These are phyloP conservation scores for Nicotiana obtusifolia DNA, from an alignment of 257 asterid species.

Conservation along the genomic window DNA sequence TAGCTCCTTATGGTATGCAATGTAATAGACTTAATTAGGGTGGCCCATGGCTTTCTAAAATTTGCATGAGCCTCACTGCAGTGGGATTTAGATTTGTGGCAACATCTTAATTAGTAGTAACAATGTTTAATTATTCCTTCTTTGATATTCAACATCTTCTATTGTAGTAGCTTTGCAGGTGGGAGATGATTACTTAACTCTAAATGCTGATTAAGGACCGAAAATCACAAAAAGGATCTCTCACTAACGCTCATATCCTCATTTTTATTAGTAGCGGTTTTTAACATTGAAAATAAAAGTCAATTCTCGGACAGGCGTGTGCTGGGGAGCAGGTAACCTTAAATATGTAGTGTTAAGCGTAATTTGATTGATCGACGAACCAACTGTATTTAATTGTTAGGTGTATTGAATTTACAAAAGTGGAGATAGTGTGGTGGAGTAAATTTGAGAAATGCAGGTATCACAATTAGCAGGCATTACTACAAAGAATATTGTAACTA, in stretches of 20 bases:
- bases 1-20: constrained; percentile 33
- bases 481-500: neutral
- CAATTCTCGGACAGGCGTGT: neutral
- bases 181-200: neutral
- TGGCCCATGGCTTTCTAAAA: constrained; percentile 43
- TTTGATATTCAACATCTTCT: neutral
- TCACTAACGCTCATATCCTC: neutral
- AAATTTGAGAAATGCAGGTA: neutral
- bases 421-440: neutral
- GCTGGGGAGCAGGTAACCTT: neutral
- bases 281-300: neutral
- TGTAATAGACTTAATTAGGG: constrained; percentile 35
- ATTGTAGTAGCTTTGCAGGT: neutral
- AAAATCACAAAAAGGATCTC: neutral
- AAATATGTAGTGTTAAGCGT: neutral
- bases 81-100: constrained; percentile 22
- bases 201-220: neutral
- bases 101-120: neutral
- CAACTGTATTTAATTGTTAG: neutral
- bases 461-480: constrained; percentile 1
- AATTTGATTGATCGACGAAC: neutral
- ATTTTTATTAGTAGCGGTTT: neutral
- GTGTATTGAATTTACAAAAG: neutral
- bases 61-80: constrained; percentile 31
- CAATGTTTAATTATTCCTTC: neutral